A percentile compares a stretch with the other conserved stretches of the same genome.
phyloP scores from a whole-genome alignment of 768 basidiomycete genomes.

The Boletus tylopilopsis region DNA sequence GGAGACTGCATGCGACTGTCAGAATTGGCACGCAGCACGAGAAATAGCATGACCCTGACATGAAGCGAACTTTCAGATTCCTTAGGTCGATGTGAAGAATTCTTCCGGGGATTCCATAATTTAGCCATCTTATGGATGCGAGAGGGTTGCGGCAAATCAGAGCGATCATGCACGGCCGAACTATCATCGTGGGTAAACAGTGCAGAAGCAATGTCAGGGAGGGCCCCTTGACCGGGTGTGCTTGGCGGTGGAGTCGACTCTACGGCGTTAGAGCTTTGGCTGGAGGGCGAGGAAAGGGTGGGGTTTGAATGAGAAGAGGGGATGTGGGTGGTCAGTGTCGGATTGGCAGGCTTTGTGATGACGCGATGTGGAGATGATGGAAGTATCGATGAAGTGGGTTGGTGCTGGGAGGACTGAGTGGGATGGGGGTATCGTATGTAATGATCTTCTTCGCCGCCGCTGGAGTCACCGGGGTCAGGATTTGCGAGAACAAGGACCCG shows the following conservation, averaged over 20 bases:
- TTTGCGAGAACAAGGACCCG: constrained; percentile 58
- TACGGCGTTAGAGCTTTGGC: constrained; percentile 55
- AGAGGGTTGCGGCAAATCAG: constrained; percentile 26
- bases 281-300: constrained; percentile 67
- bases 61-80: constrained; percentile 27
- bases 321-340: constrained; percentile 35
- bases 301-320: constrained; percentile 46
- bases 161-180: constrained; percentile 27
- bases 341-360: constrained; percentile 15
- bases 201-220: constrained; percentile 37
- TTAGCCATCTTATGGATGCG: constrained; percentile 33
- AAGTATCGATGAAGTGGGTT: constrained; percentile 23
- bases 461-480: constrained; percentile 49
- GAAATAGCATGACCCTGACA: constrained; percentile 7
- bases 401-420: constrained; percentile 26
- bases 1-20: constrained; percentile 24
- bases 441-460: constrained; percentile 38
- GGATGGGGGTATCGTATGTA: constrained; percentile 8
- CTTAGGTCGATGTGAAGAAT: constrained; percentile 28
- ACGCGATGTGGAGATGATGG: constrained; percentile 19
- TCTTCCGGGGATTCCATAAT: constrained; percentile 25
- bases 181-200: constrained; percentile 38
- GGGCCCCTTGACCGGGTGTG: constrained; percentile 53
- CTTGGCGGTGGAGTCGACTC: constrained; percentile 71
- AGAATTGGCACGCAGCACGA: constrained; percentile 8